phyloP scores from a whole-genome alignment of 2,329 filamentous ascomycete genomes.

The Paecilomyces fulvus region DNA sequence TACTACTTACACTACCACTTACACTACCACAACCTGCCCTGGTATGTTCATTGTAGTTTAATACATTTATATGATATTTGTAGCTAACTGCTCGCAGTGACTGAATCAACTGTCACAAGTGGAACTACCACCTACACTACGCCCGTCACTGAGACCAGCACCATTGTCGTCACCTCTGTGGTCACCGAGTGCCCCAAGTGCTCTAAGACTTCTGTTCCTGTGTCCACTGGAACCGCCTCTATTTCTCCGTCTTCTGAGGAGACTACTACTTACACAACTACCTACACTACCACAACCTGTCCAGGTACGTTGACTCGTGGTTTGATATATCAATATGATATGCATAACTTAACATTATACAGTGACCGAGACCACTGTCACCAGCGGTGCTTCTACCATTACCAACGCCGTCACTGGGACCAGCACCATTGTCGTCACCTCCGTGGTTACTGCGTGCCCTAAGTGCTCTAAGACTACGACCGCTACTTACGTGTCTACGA shows the following conservation, averaged over 20 bases:
- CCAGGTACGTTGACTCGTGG: slow-evolving; percentile 3
- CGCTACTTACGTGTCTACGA: background rate
- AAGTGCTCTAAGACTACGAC: background rate
- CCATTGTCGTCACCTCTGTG: slow-evolving; percentile 3
- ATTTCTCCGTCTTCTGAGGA: slow-evolving; percentile 1
- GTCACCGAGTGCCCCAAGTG: slow-evolving; percentile 6
- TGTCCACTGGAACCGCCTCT: background rate
- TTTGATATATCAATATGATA: background rate
- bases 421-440: slow-evolving; percentile 6
- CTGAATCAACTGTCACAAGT: slow-evolving; percentile 3
- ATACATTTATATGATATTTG: slow-evolving; percentile 1
- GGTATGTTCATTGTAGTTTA: background rate
- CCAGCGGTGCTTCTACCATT: slow-evolving; percentile 4
- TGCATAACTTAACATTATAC: background rate
- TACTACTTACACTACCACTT: too few species aligned
- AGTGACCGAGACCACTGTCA: slow-evolving; percentile 4
- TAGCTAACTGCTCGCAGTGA: slow-evolving; percentile 2
- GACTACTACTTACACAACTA: background rate
- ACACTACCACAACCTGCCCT: too few species aligned
- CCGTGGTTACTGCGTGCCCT: slow-evolving; percentile 1
- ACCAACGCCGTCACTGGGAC: slow-evolving; percentile 5
- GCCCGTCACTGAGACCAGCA: slow-evolving; percentile 4
- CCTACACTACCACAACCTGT: slow-evolving; percentile 5
- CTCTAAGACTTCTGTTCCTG: slow-evolving; percentile 3
- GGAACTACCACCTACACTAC: slow-evolving; percentile 6